Percentiles rank a stretch among this genome's conserved stretches.
Evolutionary conservation across 495 filamentous ascomycete species (phyloP).

Genomic region (Aspergillus bridgeri): DNA sequence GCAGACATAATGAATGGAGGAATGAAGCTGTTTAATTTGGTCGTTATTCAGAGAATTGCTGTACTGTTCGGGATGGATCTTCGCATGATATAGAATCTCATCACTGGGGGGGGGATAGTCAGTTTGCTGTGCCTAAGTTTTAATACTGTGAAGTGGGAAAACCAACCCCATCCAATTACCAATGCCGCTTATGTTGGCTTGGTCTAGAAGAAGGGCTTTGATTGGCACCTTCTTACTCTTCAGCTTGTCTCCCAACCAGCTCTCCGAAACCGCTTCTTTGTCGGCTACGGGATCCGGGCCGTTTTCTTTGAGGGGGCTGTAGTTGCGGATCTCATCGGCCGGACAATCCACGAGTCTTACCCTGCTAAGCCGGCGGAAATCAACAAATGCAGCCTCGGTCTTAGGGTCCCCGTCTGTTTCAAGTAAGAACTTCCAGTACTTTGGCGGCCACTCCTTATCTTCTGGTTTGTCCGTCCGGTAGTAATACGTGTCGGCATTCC

Average conservation of each 20-base stretch:
- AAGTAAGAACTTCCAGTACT: constrained; percentile 82
- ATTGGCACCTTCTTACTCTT: constrained; percentile 73
- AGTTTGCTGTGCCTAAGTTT: constrained; percentile 7
- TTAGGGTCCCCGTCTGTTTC: constrained; percentile 56
- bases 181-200: constrained; percentile 85
- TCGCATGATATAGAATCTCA: constrained; percentile 84
- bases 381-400: constrained; percentile 79
- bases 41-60: constrained; percentile 72
- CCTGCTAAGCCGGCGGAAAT: constrained; percentile 69
- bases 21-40: constrained; percentile 69
- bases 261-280: constrained; percentile 65
- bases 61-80: constrained; percentile 88
- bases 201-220: constrained; percentile 83
- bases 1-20: constrained; percentile 75
- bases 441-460: constrained; percentile 79
- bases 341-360: constrained; percentile 80
- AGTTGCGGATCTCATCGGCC: constrained; percentile 68
- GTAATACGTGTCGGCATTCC: constrained; percentile 68
- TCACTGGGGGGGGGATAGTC: constrained; percentile 48
- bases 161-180: constrained; percentile 91
- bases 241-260: constrained; percentile 68
- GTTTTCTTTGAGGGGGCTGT: constrained; percentile 79
- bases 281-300: constrained; percentile 93
- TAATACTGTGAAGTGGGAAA: neutral
- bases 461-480: constrained; percentile 64